phyloP scores from a whole-genome alignment of 2,329 filamentous ascomycete genomes.

The Verticillium tricorpus region DNA sequence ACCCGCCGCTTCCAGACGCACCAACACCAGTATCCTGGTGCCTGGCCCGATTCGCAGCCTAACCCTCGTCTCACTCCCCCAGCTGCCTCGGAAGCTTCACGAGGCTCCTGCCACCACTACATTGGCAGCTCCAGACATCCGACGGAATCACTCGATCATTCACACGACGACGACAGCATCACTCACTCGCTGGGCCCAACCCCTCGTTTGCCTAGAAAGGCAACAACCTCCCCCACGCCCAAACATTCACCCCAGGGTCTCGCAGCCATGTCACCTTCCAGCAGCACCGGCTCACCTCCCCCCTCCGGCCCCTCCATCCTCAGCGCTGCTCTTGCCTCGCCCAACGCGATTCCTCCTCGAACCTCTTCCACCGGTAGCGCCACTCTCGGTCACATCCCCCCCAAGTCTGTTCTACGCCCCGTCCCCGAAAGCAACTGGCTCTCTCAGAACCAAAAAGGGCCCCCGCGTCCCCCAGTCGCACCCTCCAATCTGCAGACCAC shows the following conservation, averaged over 20 bases:
- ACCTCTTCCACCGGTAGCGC: conserved; percentile 56
- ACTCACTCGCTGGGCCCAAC: neutral
- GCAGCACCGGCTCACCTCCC: conserved; percentile 8
- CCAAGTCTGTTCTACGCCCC: conserved; percentile 42
- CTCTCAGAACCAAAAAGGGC: conserved; percentile 28
- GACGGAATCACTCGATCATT: neutral
- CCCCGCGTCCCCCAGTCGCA: conserved; percentile 12
- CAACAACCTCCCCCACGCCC: neutral
- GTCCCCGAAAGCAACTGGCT: conserved; percentile 62
- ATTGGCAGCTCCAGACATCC: neutral
- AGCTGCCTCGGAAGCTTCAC: neutral
- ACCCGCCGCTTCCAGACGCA: conserved; percentile 4
- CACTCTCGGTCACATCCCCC: conserved; percentile 20
- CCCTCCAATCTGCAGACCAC: conserved; percentile 14
- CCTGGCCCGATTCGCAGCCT: neutral
- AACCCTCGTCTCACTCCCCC: neutral
- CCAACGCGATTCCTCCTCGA: conserved; percentile 66
- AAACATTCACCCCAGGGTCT: neutral
- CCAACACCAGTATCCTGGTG: neutral
- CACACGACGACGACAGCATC: neutral
- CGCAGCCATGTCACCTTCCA: neutral
- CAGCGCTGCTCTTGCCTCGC: conserved; percentile 27
- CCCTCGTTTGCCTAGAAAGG: neutral
- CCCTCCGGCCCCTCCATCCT: conserved; percentile 11
- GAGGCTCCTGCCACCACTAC: neutral